Evolutionary conservation across 768 basidiomycete genomes (phyloP).

Genomic region (Lentinula boryana): DNA sequence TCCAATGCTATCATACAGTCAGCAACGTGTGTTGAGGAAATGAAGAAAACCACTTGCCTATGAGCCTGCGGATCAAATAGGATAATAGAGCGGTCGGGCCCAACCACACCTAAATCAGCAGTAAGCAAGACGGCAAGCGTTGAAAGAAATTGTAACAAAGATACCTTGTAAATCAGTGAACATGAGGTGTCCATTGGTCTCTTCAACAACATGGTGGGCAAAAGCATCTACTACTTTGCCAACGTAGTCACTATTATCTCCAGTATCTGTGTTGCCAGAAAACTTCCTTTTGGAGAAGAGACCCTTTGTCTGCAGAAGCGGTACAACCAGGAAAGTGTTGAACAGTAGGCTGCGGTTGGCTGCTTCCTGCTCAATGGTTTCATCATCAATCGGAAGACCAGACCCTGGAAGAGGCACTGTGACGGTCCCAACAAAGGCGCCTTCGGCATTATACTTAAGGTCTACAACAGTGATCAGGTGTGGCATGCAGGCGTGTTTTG

Average conservation of each 20-base stretch:
- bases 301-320: not conserved
- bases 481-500: not conserved
- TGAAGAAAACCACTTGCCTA: not conserved
- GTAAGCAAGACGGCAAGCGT: not conserved
- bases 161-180: slow-evolving; percentile 19
- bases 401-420: not conserved
- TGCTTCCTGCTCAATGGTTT: not conserved
- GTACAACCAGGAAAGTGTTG: not conserved
- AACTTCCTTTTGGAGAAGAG: slow-evolving; percentile 10
- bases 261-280: slow-evolving; percentile 11
- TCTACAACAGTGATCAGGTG: not conserved
- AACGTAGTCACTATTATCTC: slow-evolving; percentile 9
- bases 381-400: not conserved
- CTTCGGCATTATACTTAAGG: not conserved
- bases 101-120: not conserved
- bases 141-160: not conserved
- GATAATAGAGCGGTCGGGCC: not conserved
- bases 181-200: slow-evolving; percentile 8
- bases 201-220: slow-evolving; percentile 15
- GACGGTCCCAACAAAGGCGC: not conserved
- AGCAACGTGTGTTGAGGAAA: not conserved
- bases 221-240: slow-evolving; percentile 16
- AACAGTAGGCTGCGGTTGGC: not conserved
- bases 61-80: not conserved
- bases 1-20: not conserved